Conservation (phyloP, 106 monocot species). For the Cymbidium sinense region DNA sequence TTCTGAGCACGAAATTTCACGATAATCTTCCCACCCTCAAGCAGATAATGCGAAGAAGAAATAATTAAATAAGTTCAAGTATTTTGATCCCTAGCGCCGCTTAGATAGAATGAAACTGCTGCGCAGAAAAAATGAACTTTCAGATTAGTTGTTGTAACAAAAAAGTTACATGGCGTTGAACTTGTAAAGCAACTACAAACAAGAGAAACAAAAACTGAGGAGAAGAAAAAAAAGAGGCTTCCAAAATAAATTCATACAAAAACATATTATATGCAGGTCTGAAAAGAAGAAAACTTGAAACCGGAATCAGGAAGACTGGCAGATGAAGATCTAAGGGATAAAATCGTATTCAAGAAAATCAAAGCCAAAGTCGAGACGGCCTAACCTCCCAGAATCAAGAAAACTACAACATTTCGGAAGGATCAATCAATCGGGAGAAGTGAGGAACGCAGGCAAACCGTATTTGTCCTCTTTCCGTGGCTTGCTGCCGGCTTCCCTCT, state of each 20-base stretch:
- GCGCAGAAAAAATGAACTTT: not conserved
- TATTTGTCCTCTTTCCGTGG: not conserved
- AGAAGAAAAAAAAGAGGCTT: not conserved
- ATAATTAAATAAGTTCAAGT: not conserved
- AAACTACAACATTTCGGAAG: not conserved
- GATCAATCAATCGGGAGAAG: not conserved
- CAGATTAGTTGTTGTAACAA: too few species aligned
- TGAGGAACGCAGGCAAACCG: not conserved
- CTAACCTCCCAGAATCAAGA: not conserved
- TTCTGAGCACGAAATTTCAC: not conserved
- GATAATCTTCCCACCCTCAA: not conserved
- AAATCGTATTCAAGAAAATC: not conserved
- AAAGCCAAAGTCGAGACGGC: not conserved
- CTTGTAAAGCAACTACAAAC: too few species aligned
- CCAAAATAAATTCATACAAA: too few species aligned
- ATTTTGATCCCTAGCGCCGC: too few species aligned
- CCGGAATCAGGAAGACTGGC: not conserved
- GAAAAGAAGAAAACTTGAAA: not conserved
- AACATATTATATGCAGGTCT: not conserved
- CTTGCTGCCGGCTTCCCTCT: not conserved
- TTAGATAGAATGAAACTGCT: not conserved
- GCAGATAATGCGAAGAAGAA: not conserved
- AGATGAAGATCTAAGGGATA: not conserved
- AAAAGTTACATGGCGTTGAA: too few species aligned
- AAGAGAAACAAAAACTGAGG: too few species aligned